These are phyloP conservation scores for Rhynchosporium agropyri DNA, from an alignment of 2,329 filamentous ascomycete species.

Conservation along the genomic window DNA sequence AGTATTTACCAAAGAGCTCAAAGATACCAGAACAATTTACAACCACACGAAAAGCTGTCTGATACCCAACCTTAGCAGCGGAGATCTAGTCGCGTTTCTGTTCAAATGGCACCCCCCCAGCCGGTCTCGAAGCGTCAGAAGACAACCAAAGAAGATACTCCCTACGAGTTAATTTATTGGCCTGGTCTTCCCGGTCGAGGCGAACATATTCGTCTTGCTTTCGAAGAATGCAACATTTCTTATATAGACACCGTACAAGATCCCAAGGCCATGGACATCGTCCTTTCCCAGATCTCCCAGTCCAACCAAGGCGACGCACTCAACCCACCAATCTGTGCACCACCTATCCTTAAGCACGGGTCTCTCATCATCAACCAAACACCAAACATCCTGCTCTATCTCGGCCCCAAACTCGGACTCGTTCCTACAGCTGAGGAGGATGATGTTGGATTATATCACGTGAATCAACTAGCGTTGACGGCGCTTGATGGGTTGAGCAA, in stretches of 20 bases:
- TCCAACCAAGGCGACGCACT: constrained; percentile 52
- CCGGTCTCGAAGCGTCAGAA: constrained; percentile 46
- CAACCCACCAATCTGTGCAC: constrained; percentile 68
- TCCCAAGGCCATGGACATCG: constrained; percentile 53
- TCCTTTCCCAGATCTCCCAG: constrained; percentile 52
- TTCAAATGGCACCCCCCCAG: constrained; percentile 21
- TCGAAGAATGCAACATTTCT: constrained; percentile 67
- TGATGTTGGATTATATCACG: constrained; percentile 53
- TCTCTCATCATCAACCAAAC: constrained; percentile 68
- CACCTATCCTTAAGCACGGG: constrained; percentile 62
- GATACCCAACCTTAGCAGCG: too few relatives aligned
- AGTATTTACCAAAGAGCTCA: too few relatives aligned
- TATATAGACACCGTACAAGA: constrained; percentile 65
- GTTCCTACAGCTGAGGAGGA: constrained; percentile 39
- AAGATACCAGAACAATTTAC: too few relatives aligned
- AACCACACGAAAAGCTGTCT: too few relatives aligned
- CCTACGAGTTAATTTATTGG: constrained; percentile 35
- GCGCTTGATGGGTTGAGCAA: constrained; percentile 68
- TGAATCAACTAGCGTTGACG: constrained; percentile 68
- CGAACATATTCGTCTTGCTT: constrained; percentile 71
- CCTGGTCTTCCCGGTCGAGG: constrained; percentile 66
- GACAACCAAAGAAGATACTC: constrained; percentile 47
- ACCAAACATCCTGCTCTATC: constrained; percentile 72
- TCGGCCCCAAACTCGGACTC: constrained; percentile 48
- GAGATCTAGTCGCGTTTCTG: background rate